Evolutionary conservation across 176 grass and related monocot species (phyloP), one percentile per base, ranked within the genome.

Genomic region (Oryza punctata): DNA sequence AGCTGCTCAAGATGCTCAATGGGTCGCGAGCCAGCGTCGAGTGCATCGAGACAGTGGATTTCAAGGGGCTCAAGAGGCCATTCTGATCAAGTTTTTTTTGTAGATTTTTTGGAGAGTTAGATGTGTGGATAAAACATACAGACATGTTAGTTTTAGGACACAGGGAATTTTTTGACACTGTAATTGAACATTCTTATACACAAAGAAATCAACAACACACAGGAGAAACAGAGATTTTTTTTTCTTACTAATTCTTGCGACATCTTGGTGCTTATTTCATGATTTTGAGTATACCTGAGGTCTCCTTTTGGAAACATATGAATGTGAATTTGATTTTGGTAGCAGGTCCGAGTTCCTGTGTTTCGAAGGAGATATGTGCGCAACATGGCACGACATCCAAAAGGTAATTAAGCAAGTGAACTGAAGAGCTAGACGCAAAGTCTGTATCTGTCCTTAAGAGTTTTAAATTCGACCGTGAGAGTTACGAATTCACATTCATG

Each of bases 11-110:
- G 72, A 69, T 91, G 25, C 78, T 98, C 63, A 95, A 95, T 10
- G 90, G 63, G 0, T 87, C 81, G 6, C 86, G 70, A 59, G 88
- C 72, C 70, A 90, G 63, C 46, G 88, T 75, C 5, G 95, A 98
- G 76, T 98, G 95, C 87, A 89, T 95, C 45, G 95, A 98, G 46
- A 93, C 92, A 2, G 85, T 86, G 16, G 95, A 98, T 70, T 95
- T 98, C 76, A 95, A 74, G 75, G 92, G 86, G 15, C 85, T 98
- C 45, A 93, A 93, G 67, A 93, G 88, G 73, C 87, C 90, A 38
- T 92, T 92, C 65, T 94, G 87, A 94, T 44, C 21, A 77, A 77
- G 4, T 25, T 16, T 65, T 6, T 3, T 19, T 47, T 37, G 35
- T 37, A 37, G 0, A 21, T 21, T 74, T 49, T 37, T 89, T 52